These are phyloP conservation scores for Trichoderma guizhouense DNA, from an alignment of 2,329 filamentous ascomycete genomes.

Conservation along the genomic window DNA sequence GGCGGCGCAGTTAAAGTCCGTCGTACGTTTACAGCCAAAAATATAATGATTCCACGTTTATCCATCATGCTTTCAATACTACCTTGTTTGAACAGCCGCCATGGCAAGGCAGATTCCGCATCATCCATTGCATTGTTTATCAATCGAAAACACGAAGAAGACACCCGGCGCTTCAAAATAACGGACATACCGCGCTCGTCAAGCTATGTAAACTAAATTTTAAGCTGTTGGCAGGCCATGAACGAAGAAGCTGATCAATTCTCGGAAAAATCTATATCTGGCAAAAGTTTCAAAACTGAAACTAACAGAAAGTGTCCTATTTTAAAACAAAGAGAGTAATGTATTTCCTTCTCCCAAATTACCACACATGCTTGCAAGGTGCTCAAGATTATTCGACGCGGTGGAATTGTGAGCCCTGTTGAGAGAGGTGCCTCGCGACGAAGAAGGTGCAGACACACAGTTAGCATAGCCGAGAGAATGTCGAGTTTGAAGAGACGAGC, in stretches of 20 bases:
- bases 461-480: not conserved
- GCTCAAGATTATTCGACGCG: not conserved
- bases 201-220: not conserved
- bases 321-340: not conserved
- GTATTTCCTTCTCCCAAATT: not conserved
- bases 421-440: not conserved
- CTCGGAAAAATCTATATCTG: not conserved
- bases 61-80: not conserved
- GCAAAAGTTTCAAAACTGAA: not conserved
- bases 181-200: not conserved
- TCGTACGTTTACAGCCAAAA: not conserved
- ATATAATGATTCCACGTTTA: not conserved
- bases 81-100: not conserved
- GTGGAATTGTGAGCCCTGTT: not conserved
- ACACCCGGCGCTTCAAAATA: not conserved
- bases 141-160: not conserved
- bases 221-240: not conserved
- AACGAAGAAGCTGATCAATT: not conserved
- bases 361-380: not conserved
- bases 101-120: not conserved
- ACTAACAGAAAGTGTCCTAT: not conserved
- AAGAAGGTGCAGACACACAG: not conserved
- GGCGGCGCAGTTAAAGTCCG: not conserved
- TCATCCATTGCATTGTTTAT: not conserved
- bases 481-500: not conserved